Percentiles rank a stretch among this genome's conserved stretches.
These are phyloP conservation scores for Globisporangium ultimum DNA, from an alignment of 352 stramenopile genomes.

Conservation along the genomic window DNA sequence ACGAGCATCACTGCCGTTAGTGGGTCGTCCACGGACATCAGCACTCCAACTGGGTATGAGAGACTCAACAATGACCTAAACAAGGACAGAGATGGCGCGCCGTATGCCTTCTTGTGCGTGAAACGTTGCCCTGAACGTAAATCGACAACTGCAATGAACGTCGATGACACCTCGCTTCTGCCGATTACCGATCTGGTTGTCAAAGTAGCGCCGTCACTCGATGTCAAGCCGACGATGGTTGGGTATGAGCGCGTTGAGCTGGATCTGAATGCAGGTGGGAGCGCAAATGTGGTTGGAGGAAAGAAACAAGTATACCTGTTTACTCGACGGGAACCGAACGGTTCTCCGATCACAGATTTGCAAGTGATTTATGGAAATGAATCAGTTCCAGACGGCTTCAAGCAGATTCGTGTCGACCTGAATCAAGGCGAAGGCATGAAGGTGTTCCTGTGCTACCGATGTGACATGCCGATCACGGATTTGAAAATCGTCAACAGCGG, in stretches of 20 bases:
- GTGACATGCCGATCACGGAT: conserved; percentile 87
- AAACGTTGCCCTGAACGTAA: conserved; percentile 59
- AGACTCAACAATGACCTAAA: conserved; percentile 84
- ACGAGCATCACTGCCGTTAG: conserved; percentile 73
- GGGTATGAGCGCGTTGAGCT: conserved; percentile 81
- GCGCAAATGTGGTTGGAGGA: conserved; percentile 27
- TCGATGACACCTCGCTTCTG: conserved; percentile 26
- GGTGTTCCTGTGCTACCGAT: conserved; percentile 84
- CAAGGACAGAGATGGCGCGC: conserved; percentile 71
- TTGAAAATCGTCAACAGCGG: conserved; percentile 82
- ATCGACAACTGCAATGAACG: conserved; percentile 24
- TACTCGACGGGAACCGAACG: conserved; percentile 62
- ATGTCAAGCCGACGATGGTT: conserved; percentile 55
- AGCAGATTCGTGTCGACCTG: conserved; percentile 81
- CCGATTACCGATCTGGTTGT: conserved; percentile 83
- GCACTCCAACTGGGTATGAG: conserved; percentile 64
- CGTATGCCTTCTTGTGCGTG: conserved; percentile 84
- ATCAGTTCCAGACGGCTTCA: conserved; percentile 82
- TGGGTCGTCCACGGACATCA: conserved; percentile 67
- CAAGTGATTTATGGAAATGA: conserved; percentile 81
- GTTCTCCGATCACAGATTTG: conserved; percentile 83
- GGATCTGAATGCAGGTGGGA: conserved; percentile 76
- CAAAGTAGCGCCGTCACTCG: conserved; percentile 52
- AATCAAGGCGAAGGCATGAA: conserved; percentile 84
- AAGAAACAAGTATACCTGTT: conserved; percentile 90